Base-by-base conservation (phyloP, 441 rosid species). In the Croton setiger region DNA sequence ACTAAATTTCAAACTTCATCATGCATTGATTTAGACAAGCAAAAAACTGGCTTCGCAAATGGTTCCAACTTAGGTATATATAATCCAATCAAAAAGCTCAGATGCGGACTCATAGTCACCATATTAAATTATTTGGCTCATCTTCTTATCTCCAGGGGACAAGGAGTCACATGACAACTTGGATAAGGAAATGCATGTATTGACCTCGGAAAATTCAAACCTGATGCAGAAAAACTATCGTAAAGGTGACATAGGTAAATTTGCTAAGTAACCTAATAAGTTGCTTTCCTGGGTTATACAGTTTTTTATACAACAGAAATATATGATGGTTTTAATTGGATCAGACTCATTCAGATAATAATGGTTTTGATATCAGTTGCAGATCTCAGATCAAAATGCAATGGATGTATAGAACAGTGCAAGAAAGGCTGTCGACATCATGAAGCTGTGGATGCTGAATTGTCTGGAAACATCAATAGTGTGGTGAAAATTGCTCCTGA, bases 171-270 rank as follows among this genome's bases (percentile, higher is more conserved):
- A 70, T 69, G 81, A 76, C 63, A 76, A 63, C 63, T 39, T 70
- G 72, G 76, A 71, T 67, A 78, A 69, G 64, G 88, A 75, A 54
- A 52, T 61, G 58, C 72, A 69, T 60, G 44, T 54, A 67, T 73
- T 72, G 44, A 71, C 66, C 53, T n/a, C 79, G 51, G 76, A 66
- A 72, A 66, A 54, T 57, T 51, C 81, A 31, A 64, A 73, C 69
- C 69, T 20, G 43, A 69, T 51, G 71, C 73, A 76, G 68, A 80
- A 74, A 66, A 71, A 71, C 55, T 20, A 67, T 75, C 54, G 62
- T 56, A 23, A 73, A 56, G 71, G 74, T 61, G 82, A 74, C 33
- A 72, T 36, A 78, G 91, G 89, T 88, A 83, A 66, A 76, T 54
- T 74, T 70, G 36, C 48, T 72, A 20, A 69, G 17, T 21, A 23